Base-by-base conservation (phyloP, 495 filamentous ascomycete genomes). In the Aspergillus indologenus region DNA sequence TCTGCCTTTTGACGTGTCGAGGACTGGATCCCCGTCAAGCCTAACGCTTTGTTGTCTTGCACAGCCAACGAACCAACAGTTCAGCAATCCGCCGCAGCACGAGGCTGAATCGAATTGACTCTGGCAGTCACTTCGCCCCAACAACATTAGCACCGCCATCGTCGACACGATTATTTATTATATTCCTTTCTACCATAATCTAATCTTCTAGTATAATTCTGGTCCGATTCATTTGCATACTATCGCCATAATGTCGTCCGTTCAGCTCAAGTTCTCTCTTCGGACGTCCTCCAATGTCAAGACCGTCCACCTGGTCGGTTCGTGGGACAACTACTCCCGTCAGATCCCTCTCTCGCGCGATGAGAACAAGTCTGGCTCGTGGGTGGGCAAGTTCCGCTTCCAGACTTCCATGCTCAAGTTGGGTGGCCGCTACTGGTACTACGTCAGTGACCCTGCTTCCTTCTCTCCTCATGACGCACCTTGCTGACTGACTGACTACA, bases 341-440 rank as follows among this genome's bases (percentile, higher is more conserved):
- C 93, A 96, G 73, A 87, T 96, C 69, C 92, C 92, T 56, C 86
- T 96, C 66, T 89, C 91, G 71, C 89, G 90, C 77, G 91, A 96
- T 74, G 82, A 87, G 58, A 85, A 81, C 76, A 95, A 91, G 83
- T 81, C 83, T 61, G 92, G 89, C 67, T 85, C 87, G 56, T 97
- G 95, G 90, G 87, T 90, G 67, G 95, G 94, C 71, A 95, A 91
- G 70, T 96, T 98, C 83, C 86, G 90, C 76, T 96, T 98, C 80
- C 91, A 93, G 78, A 87, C 86, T 71, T 76, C 84, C 47, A 88
- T 90, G 58, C 82, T 96, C 54, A 84, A 92, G 79, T 80, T 89
- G 56, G 90, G 92, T 58, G 83, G 87, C 68, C 87, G 94, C 65
- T 98, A 97, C 87, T 98, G 95, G 94, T 98, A 98, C 85, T 98